Percentiles rank a stretch among this genome's conserved stretches.
Conservation (phyloP, 2,329 filamentous ascomycete species). For the Elsinoe necatrix region DNA sequence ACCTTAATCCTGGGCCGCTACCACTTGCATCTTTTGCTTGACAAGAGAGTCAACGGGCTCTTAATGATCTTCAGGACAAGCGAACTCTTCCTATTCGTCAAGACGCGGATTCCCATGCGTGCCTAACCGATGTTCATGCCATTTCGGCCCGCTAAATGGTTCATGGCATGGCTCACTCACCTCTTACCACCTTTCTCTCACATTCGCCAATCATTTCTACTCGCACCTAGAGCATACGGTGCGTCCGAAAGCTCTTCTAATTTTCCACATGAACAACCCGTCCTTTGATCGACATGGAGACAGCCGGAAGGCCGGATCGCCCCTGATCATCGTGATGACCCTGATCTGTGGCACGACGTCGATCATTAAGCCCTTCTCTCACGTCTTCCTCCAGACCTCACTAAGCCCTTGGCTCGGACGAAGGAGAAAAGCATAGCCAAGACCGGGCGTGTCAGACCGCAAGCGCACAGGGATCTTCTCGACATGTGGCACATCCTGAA, state of each 20-base stretch:
- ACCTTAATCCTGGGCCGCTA: neutral
- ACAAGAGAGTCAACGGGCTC: neutral
- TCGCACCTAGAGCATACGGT: neutral
- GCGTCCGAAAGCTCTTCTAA: slow-evolving; percentile 4
- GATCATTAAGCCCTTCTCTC: neutral
- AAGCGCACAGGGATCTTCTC: neutral
- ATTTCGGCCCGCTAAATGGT: neutral
- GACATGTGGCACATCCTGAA: neutral
- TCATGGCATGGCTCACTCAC: neutral
- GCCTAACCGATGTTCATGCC: neutral
- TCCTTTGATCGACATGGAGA: neutral
- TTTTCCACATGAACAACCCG: neutral
- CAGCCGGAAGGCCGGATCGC: neutral
- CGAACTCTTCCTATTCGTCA: neutral
- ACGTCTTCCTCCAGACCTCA: neutral
- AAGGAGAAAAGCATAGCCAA: neutral
- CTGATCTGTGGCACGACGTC: neutral
- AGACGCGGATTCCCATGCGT: neutral
- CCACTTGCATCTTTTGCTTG: neutral
- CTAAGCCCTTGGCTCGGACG: neutral
- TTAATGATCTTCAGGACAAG: neutral
- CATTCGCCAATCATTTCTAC: neutral
- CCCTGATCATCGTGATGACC: slow-evolving; percentile 5
- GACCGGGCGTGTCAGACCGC: neutral
- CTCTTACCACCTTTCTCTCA: neutral